These are phyloP conservation scores for Adenanthera pavonina DNA, from an alignment of 306 rosid genomes.

Conservation along the genomic window DNA sequence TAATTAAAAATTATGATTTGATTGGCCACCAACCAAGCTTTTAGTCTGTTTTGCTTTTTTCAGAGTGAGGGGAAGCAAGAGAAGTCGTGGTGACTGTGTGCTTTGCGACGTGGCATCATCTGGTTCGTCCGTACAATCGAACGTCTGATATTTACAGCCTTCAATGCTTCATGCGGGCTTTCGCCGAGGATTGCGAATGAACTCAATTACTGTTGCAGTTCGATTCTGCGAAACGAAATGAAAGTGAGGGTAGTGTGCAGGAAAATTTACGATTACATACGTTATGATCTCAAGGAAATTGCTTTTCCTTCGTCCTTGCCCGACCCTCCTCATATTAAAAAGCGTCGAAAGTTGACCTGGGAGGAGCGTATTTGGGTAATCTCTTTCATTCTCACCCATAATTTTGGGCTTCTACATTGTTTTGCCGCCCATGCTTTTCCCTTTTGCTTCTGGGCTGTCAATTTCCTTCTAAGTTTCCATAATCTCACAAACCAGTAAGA, in stretches of 20 bases:
- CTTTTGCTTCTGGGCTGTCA: background rate
- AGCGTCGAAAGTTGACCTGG: slow-evolving; percentile 77
- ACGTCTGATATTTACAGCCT: too few relatives aligned
- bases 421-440: background rate
- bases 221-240: slow-evolving; percentile 44
- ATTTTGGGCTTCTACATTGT: background rate
- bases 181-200: background rate
- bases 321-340: slow-evolving; percentile 76
- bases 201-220: background rate
- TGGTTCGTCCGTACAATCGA: too few relatives aligned
- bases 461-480: background rate
- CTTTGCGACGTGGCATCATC: too few relatives aligned
- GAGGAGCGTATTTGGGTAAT: slow-evolving; percentile 65
- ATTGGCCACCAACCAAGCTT: too few relatives aligned
- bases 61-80: too few relatives aligned
- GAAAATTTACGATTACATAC: slow-evolving; percentile 68
- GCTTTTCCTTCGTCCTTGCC: slow-evolving; percentile 92
- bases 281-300: slow-evolving; percentile 87
- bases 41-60: too few relatives aligned
- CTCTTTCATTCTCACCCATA: background rate
- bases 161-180: too few relatives aligned
- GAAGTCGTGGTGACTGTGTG: too few relatives aligned
- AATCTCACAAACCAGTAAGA: background rate
- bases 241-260: slow-evolving; percentile 71
- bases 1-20: too few relatives aligned